phyloP scores from a whole-genome alignment of 139 green algal genomes.

The Chlamydomonas schloesseri region DNA sequence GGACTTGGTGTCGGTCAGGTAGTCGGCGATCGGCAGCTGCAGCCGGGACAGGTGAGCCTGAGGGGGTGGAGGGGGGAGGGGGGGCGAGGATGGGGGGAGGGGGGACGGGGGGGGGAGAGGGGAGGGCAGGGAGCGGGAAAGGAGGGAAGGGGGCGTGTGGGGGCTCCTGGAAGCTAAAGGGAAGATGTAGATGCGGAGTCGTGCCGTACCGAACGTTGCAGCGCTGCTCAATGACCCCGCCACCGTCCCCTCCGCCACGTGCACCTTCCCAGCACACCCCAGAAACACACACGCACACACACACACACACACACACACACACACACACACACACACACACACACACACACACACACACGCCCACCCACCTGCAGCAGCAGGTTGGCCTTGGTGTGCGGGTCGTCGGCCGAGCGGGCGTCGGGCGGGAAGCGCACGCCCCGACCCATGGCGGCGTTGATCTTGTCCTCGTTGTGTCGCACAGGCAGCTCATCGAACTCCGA shows the following conservation, averaged over 20 bases:
- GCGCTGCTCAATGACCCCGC: not conserved
- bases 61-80: not conserved
- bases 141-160: not conserved
- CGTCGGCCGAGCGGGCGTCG: conserved; percentile 78
- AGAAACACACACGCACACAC: too few relatives aligned
- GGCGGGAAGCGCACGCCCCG: conserved; percentile 46
- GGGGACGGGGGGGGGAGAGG: not conserved
- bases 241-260: not conserved
- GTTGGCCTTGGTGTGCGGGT: conserved; percentile 96
- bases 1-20: conserved; percentile 93
- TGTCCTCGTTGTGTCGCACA: conserved; percentile 98
- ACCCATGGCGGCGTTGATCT: conserved; percentile 81
- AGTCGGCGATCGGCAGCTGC: conserved; percentile 93
- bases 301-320: too few relatives aligned
- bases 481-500: conserved; percentile 97
- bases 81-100: not conserved
- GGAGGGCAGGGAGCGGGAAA: not conserved
- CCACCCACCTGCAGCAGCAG: conserved; percentile 90
- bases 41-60: conserved; percentile 91
- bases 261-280: not conserved
- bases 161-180: too few relatives aligned
- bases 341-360: too few relatives aligned
- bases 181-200: not conserved
- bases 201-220: not conserved
- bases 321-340: not conserved